These are phyloP conservation scores for Sporisorium reilianum DNA, from an alignment of 1,284 basidiomycete genomes.

Conservation along the genomic window DNA sequence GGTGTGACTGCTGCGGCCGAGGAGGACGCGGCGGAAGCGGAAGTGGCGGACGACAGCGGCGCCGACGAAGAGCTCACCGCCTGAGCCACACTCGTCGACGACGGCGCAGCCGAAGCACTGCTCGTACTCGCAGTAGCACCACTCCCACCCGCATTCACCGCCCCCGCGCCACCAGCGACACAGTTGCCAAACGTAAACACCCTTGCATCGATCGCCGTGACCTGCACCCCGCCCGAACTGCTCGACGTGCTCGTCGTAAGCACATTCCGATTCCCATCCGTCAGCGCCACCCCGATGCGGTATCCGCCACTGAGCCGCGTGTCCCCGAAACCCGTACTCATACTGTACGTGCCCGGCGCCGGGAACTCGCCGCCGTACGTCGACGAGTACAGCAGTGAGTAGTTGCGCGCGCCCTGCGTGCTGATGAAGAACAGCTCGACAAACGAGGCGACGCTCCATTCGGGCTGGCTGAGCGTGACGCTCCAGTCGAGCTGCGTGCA, in stretches of 20 bases:
- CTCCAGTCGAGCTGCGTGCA: constrained; percentile 25
- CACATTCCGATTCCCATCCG: constrained; percentile 17
- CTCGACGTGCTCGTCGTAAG: constrained; percentile 8
- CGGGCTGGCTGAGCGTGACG: constrained; percentile 14
- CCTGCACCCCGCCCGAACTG: constrained; percentile 9
- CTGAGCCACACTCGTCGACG: not conserved
- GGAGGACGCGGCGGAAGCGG: constrained; percentile 4
- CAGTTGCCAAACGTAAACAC: constrained; percentile 20
- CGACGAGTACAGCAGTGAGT: constrained; percentile 28
- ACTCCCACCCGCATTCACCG: too few relatives aligned
- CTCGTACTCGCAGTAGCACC: not conserved
- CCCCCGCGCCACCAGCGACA: too few relatives aligned
- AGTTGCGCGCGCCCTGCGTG: constrained; percentile 13
- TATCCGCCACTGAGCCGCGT: constrained; percentile 15
- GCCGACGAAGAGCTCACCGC: constrained; percentile 1
- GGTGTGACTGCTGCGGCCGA: constrained; percentile 7
- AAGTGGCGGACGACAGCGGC: not conserved
- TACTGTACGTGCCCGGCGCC: constrained; percentile 10
- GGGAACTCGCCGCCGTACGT: constrained; percentile 13
- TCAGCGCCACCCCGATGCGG: constrained; percentile 23
- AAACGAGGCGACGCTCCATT: constrained; percentile 28
- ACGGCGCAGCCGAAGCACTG: too few relatives aligned
- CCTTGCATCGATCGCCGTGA: constrained; percentile 13
- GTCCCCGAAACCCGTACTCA: constrained; percentile 13
- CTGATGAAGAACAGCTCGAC: constrained; percentile 31